Conservation (phyloP, 352 stramenopile species). For the Pythium apleroticum region DNA sequence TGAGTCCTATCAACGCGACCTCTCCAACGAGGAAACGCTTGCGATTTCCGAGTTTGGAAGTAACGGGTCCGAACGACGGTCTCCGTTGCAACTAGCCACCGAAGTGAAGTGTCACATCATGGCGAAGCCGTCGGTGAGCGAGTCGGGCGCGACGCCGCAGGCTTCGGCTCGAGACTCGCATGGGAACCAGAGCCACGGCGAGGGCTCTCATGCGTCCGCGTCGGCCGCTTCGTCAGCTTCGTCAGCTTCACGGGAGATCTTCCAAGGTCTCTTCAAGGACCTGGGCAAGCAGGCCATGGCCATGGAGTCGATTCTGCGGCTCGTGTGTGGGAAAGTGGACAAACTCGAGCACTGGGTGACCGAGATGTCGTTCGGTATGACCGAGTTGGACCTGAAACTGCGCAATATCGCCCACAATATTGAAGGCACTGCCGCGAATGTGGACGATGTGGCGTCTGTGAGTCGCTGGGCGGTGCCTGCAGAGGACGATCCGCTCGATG, state of each 20-base stretch:
- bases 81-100: neutral
- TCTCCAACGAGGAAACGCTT: neutral
- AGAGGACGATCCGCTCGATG: constrained; percentile 22
- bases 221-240: neutral
- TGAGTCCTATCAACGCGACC: neutral
- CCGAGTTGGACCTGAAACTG: constrained; percentile 70
- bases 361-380: constrained; percentile 74
- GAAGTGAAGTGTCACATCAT: neutral
- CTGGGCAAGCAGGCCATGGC: constrained; percentile 76
- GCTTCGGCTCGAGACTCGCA: constrained; percentile 5
- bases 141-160: neutral
- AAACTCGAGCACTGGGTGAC: constrained; percentile 74
- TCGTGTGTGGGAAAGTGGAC: constrained; percentile 72
- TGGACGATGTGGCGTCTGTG: constrained; percentile 41
- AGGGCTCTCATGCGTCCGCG: neutral
- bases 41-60: neutral
- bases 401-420: constrained; percentile 84
- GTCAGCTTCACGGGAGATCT: constrained; percentile 48
- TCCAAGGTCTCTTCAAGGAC: constrained; percentile 71
- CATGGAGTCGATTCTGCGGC: constrained; percentile 64
- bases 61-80: neutral
- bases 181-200: constrained; percentile 15
- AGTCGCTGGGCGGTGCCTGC: constrained; percentile 51
- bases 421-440: constrained; percentile 63
- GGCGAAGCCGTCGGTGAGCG: constrained; percentile 8